phyloP scores from a whole-genome alignment of 2,329 filamentous ascomycete genomes.

The Xylaria sp. region DNA sequence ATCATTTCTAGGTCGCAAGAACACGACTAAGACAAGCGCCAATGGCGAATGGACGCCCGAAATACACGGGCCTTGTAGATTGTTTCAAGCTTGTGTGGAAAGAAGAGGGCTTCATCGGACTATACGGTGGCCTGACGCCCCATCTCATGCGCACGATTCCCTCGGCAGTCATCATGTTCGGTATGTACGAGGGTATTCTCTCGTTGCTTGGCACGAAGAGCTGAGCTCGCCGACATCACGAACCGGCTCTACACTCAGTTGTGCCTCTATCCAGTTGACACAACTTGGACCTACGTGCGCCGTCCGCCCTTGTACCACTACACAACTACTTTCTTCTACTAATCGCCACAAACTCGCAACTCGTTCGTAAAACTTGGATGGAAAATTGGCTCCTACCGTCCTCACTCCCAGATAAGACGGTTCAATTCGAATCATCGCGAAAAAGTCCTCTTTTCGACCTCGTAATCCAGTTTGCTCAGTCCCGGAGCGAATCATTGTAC shows the following conservation, averaged over 20 bases:
- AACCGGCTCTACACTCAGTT: not conserved
- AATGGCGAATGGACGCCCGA: constrained; percentile 73
- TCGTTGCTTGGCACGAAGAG: constrained; percentile 48
- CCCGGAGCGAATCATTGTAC: constrained; percentile 16
- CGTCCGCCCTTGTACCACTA: constrained; percentile 9
- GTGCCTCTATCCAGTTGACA: not conserved
- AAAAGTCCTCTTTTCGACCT: not conserved
- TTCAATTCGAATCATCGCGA: not conserved
- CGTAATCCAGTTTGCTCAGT: not conserved
- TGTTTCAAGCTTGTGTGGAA: constrained; percentile 89
- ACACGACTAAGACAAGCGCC: constrained; percentile 88
- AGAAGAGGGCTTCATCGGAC: constrained; percentile 84
- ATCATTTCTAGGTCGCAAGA: constrained; percentile 70
- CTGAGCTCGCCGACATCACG: constrained; percentile 34
- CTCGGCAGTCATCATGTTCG: constrained; percentile 95
- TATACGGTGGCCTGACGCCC: constrained; percentile 92
- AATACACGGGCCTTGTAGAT: constrained; percentile 88
- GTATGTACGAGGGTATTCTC: constrained; percentile 77
- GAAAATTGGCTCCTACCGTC: not conserved
- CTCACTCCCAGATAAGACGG: not conserved
- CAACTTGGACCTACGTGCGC: not conserved
- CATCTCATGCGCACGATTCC: constrained; percentile 92
- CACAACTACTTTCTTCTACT: constrained; percentile 10
- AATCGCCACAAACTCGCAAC: constrained; percentile 15
- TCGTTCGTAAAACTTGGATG: not conserved